These are phyloP conservation scores for Pezicula rhizophila DNA, from an alignment of 2,329 filamentous ascomycete genomes.

Conservation along the genomic window DNA sequence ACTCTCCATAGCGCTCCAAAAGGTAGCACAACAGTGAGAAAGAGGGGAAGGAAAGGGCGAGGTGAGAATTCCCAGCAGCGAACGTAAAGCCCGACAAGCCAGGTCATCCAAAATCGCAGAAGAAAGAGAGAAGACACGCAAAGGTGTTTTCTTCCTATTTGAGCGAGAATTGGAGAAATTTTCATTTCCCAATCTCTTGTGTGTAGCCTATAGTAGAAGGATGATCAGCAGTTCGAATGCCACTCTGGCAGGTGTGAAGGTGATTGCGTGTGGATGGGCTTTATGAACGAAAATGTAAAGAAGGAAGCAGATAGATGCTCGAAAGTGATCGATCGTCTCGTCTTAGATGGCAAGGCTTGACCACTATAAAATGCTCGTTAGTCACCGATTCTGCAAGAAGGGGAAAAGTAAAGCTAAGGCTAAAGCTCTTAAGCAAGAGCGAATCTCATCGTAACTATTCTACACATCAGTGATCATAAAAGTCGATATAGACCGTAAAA, in stretches of 20 bases:
- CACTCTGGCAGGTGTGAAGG: background rate
- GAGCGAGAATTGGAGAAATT: background rate
- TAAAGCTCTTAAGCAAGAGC: slow-evolving; percentile 1
- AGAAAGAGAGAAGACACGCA: slow-evolving; percentile 10
- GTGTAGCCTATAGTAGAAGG: too few relatives aligned
- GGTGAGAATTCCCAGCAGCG: slow-evolving; percentile 13
- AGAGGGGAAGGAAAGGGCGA: slow-evolving; percentile 28
- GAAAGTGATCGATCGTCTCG: background rate
- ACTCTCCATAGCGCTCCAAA: slow-evolving; percentile 44
- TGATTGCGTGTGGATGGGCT: background rate
- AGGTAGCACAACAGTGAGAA: slow-evolving; percentile 48
- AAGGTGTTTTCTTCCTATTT: slow-evolving; percentile 10
- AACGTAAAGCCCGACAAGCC: slow-evolving; percentile 15
- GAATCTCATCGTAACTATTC: slow-evolving; percentile 12
- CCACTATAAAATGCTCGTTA: slow-evolving; percentile 22
- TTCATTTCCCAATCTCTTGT: too few relatives aligned
- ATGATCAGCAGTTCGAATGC: background rate
- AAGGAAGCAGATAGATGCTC: background rate
- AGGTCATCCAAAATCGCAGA: background rate
- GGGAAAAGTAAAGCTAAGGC: background rate
- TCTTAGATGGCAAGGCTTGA: background rate
- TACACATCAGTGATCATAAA: slow-evolving; percentile 16
- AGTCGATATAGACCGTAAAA: slow-evolving; percentile 3
- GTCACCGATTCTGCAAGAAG: slow-evolving; percentile 12
- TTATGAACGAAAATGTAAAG: background rate